Conservation (phyloP, 345 rosid species). For the Eucalyptus cloeziana region DNA sequence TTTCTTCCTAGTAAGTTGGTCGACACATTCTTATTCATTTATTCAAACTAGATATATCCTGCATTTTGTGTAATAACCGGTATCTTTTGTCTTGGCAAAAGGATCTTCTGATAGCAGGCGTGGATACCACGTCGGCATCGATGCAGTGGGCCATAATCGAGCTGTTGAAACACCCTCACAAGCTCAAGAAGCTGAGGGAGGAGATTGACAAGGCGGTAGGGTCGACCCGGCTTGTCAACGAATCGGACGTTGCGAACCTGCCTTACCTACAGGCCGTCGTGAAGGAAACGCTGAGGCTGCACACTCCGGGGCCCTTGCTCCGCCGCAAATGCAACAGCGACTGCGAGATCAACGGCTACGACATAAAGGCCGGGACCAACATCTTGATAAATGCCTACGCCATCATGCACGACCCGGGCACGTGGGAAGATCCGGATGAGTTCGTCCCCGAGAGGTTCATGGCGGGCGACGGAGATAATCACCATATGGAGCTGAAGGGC, state of each 20-base stretch:
- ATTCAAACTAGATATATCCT: neutral
- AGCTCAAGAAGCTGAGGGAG: conserved; percentile 6
- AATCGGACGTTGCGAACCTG: conserved; percentile 25
- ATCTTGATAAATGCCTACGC: conserved; percentile 8
- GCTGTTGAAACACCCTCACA: conserved; percentile 12
- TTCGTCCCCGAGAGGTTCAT: conserved; percentile 16
- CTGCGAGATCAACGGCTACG: conserved; percentile 5
- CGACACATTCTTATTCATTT: neutral
- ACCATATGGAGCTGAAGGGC: conserved; percentile 9
- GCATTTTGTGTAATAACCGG: neutral
- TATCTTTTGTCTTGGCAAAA: neutral
- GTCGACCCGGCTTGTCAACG: conserved; percentile 8
- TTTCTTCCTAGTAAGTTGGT: conserved; percentile 45
- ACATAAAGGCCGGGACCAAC: conserved; percentile 8
- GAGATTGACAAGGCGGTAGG: conserved; percentile 15
- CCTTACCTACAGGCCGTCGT: conserved; percentile 24
- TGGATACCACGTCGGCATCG: conserved; percentile 17
- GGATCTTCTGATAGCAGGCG: conserved; percentile 23
- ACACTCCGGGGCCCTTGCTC: conserved; percentile 24
- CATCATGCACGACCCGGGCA: conserved; percentile 14
- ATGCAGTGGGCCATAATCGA: conserved; percentile 27
- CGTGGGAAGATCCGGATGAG: conserved; percentile 1
- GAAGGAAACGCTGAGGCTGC: conserved; percentile 25
- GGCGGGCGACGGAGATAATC: neutral
- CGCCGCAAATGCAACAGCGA: conserved; percentile 13